Evolutionary conservation across 192 early-diverging fungal genomes (phyloP), one percentile per base, ranked within the genome.

Genomic region (Coemansia sp.): DNA sequence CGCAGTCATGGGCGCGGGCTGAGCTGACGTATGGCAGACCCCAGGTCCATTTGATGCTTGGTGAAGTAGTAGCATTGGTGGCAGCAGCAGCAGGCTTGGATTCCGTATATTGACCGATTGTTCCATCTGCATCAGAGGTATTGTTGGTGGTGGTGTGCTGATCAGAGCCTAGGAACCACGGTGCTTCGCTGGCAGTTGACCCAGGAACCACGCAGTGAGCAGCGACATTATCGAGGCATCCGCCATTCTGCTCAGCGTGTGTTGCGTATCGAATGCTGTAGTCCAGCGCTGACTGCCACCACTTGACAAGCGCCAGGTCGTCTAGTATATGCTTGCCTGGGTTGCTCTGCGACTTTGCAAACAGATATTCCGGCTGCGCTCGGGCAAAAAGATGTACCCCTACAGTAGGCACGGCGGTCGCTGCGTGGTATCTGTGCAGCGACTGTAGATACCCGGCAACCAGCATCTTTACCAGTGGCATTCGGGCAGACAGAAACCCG

Each of bases 361-460:
- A 96, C 10, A 96, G 75, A 58, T 96, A 96, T 62, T 91, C 87
- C 14, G 92, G 92, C 72, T 96, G 94, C 6, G 93, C 77, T 4
- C 94, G 85, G 7, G 93, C 94, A 84, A 94, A 96, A 29, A 93
- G 59, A 64, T 89, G 76, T 7, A 91, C 57, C 6, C 66, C 67
- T 7, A 75, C 66, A 1, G 60, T 31, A 12, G 60, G 29, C 5
- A 71, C 33, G 12, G 51, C 60, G 28, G 56, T 12, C 11, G 70
- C 61, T 25, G n/a, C 33, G 7, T 48, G 56, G 61, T 76, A 80
- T 29, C 71, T 58, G 3, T 40, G 63, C 33, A 80, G 61, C 10
- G 71, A 80, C 58, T 38, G 42, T 50, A 76, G 11, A 48, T 83
- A 83, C 12, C 72, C 82, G 5, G 67, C 61, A 40, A 83, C 66